A percentile compares a stretch with the other conserved stretches of the same genome.
Conservation (phyloP, 2,329 filamentous ascomycete genomes). For the Trichoderma asperellum region DNA sequence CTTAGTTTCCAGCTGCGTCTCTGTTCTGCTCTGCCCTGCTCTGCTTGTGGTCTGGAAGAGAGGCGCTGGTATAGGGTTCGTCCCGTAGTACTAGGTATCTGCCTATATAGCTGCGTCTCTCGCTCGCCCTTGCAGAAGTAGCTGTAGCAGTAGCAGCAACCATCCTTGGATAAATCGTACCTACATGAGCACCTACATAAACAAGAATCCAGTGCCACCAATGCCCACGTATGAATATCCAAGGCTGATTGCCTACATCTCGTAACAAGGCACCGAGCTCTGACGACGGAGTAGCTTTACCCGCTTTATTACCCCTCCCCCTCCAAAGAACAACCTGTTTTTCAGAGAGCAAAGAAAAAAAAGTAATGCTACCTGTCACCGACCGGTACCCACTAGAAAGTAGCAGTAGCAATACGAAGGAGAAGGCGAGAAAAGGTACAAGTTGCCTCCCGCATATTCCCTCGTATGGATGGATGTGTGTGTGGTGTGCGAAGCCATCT, state of each 20-base stretch:
- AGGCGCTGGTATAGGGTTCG: neutral
- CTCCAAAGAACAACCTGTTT: slow-evolving; percentile 5
- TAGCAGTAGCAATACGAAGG: neutral
- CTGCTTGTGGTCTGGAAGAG: neutral
- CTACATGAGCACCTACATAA: neutral
- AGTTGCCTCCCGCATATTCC: neutral
- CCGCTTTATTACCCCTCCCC: slow-evolving; percentile 17
- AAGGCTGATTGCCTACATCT: neutral
- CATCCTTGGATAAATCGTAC: neutral
- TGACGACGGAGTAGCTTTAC: slow-evolving; percentile 8
- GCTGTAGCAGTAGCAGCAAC: neutral
- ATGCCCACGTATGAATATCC: neutral
- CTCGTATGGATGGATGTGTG: neutral
- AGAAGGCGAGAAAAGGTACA: slow-evolving; percentile 1
- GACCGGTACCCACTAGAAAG: slow-evolving; percentile 1
- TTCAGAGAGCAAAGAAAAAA: neutral
- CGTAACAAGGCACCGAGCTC: slow-evolving; percentile 7
- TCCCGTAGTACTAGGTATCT: neutral
- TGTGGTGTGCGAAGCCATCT: neutral
- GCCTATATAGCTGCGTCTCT: neutral
- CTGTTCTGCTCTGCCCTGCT: neutral
- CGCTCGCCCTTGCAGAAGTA: neutral
- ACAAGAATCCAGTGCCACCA: neutral
- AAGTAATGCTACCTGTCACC: slow-evolving; percentile 5
- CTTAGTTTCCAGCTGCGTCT: neutral